These are phyloP conservation scores for Alternaria ventricosa DNA, from an alignment of 2,329 filamentous ascomycete species.

Conservation along the genomic window DNA sequence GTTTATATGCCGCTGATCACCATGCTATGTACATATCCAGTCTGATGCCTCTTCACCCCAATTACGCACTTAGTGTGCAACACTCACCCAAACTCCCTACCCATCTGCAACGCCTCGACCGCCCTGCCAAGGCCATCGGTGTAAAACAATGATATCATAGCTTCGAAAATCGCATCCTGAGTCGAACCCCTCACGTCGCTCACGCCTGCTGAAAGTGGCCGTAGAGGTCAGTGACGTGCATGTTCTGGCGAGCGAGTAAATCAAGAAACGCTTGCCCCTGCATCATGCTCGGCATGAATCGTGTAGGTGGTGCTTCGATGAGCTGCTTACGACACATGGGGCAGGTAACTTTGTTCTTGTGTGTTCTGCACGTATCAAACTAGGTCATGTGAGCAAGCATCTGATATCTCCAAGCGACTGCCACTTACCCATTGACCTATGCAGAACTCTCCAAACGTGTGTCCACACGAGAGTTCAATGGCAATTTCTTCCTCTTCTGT, in stretches of 20 bases:
- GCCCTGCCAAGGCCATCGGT: constrained; percentile 11
- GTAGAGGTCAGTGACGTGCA: constrained; percentile 25
- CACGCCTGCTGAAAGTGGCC: constrained; percentile 24
- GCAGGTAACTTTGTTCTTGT: constrained; percentile 48
- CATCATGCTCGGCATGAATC: constrained; percentile 14
- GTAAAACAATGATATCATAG: constrained; percentile 25
- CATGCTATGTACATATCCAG: constrained; percentile 7
- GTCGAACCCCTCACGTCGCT: background rate
- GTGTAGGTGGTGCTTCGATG: constrained; percentile 29
- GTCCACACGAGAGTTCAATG: constrained; percentile 44
- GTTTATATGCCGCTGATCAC: background rate
- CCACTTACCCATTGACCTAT: constrained; percentile 40
- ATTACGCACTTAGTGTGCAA: constrained; percentile 1
- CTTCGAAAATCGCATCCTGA: background rate
- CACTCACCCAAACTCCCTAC: constrained; percentile 1
- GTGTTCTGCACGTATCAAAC: constrained; percentile 40
- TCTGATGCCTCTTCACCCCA: background rate
- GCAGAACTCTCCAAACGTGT: constrained; percentile 46
- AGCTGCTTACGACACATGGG: constrained; percentile 47
- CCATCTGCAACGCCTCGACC: constrained; percentile 15
- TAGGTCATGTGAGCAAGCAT: constrained; percentile 2
- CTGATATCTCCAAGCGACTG: background rate
- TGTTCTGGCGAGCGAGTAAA: constrained; percentile 25
- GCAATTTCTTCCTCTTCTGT: constrained; percentile 43
- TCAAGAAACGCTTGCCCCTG: constrained; percentile 25